Conservation (phyloP, 2,329 filamentous ascomycete species). For the Fusarium pseudocircinatum region DNA sequence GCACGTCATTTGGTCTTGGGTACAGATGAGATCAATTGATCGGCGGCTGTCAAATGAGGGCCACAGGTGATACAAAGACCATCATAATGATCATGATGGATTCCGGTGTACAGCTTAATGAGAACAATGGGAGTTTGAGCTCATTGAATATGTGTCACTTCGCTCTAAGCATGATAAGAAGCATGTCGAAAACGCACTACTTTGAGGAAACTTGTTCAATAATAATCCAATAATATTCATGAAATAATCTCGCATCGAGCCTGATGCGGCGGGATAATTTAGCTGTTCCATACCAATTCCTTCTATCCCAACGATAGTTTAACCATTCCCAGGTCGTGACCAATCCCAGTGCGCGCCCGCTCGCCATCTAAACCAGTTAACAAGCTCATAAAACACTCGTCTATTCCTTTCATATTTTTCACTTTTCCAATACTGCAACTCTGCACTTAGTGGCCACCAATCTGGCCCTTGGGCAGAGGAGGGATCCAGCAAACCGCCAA, state of each 20-base stretch:
- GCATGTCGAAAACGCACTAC: not conserved
- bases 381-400: not conserved
- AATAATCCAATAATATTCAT: not conserved
- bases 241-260: not conserved
- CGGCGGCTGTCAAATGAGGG: not conserved
- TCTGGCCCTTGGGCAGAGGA: slow-evolving; percentile 62
- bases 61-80: not conserved
- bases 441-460: slow-evolving; percentile 42
- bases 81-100: not conserved
- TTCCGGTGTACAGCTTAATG: not conserved
- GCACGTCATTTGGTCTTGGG: slow-evolving; percentile 17
- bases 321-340: not conserved
- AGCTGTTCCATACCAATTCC: not conserved
- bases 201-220: not conserved
- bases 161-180: not conserved
- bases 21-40: not conserved
- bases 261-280: slow-evolving; percentile 20
- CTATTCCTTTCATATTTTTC: not conserved
- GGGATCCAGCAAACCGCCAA: slow-evolving; percentile 66
- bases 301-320: not conserved
- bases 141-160: not conserved
- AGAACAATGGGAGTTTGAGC: not conserved
- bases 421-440: not conserved
- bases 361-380: not conserved
- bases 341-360: slow-evolving; percentile 12